Base-by-base conservation (phyloP, 352 stramenopile species). In the Blastocystis sp. region DNA sequence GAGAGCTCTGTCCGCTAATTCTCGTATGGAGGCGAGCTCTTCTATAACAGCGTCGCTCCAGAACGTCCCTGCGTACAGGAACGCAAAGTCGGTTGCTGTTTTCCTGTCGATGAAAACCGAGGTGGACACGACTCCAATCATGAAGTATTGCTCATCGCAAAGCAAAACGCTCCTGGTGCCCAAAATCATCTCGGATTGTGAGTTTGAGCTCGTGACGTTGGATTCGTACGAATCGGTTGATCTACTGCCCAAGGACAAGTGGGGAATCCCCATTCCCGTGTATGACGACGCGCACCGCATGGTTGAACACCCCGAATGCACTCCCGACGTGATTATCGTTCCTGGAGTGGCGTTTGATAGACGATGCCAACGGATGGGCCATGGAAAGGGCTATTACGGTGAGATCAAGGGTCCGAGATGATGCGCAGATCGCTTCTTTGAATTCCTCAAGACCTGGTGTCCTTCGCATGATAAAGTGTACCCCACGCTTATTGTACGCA, bases 311-410 rank as follows among this genome's bases (percentile, higher is more conserved):
- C 78, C 78, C 14, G 78, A 88, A 78, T 66, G n/a, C 11, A 78
- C 64, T 53, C 78, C 67, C 19, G 78, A 88, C 45, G 41, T 88
- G 48, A 88, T 88, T 34, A 88, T 88, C 52, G 78, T 88, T 88
- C 78, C 78, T 40, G 78, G 78, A 45, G 78, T 88, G 14, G 78
- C 78, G 2, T 88, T 88, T 88, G 78, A 88, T 88, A 10, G 59
- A 41, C 7, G 78, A 2, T 88, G 78, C 48, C 64, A 88, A 48
- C 60, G 78, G 34, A 23, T 76, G 41, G 78, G 78, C 23, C 78
- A 88, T 41, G 78, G 78, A 78, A 88, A 88, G 41, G 78, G 78
- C 10, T 88, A 79, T 38, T 88, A 88, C 66, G 78, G 78, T 88
- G n/a, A 28, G n/a, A 52, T 48, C 45, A 41, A 28, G 14, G 21